Conservation (phyloP, 306 rosid species). For the Casuarina equisetifolia region DNA sequence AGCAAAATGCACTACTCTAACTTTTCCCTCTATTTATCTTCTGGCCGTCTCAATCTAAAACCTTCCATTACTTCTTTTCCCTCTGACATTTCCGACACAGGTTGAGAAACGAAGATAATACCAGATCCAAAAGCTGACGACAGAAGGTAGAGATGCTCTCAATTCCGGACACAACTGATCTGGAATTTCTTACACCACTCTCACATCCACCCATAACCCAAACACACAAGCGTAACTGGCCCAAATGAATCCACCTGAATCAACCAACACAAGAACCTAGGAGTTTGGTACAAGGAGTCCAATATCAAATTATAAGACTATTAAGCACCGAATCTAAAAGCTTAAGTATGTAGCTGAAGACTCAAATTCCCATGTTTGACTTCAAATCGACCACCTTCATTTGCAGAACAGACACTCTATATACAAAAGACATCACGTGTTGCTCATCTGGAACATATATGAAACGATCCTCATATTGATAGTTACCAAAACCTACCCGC, state of each 20-base stretch:
- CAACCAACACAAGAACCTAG: too few relatives aligned
- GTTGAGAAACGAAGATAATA: not conserved
- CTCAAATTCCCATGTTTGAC: not conserved
- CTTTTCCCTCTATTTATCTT: not conserved
- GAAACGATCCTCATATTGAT: not conserved
- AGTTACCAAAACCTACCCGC: not conserved
- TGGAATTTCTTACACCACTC: not conserved
- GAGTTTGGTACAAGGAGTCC: too few relatives aligned
- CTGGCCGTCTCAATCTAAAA: not conserved
- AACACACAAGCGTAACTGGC: not conserved
- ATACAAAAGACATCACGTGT: not conserved
- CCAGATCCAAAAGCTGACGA: not conserved
- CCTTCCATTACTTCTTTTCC: not conserved
- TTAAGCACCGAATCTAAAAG: not conserved
- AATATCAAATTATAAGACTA: too few relatives aligned
- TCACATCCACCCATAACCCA: not conserved
- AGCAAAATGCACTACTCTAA: not conserved
- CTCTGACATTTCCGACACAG: not conserved
- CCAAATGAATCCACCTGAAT: too few relatives aligned
- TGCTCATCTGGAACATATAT: not conserved
- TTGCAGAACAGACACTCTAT: not conserved
- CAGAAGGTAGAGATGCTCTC: not conserved
- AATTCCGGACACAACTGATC: not conserved
- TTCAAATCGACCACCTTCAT: not conserved
- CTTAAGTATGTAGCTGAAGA: not conserved